Evolutionary conservation across 495 filamentous ascomycete genomes (phyloP).

Genomic region (Daldinia loculata): DNA sequence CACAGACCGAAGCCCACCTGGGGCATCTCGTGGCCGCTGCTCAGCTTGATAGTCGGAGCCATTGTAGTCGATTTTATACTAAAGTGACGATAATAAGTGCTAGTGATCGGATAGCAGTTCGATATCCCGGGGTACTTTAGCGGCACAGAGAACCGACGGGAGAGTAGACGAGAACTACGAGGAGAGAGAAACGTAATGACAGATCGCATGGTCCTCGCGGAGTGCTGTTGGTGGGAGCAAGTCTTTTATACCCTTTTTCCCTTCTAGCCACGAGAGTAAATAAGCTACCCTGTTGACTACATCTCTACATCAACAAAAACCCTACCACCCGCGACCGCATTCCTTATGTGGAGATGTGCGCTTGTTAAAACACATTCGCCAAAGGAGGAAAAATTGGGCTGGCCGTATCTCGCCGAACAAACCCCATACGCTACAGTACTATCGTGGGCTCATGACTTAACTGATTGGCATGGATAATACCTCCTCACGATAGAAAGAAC

Average conservation of each 20-base stretch:
- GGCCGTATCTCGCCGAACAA: slow-evolving; percentile 34
- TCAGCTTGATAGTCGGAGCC: slow-evolving; percentile 76
- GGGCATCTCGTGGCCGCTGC: slow-evolving; percentile 84
- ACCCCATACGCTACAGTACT: slow-evolving; percentile 18
- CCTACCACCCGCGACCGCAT: slow-evolving; percentile 25
- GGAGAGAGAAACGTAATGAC: slow-evolving; percentile 22
- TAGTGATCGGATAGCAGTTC: slow-evolving; percentile 14
- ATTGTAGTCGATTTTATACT: slow-evolving; percentile 44
- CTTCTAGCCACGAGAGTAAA: slow-evolving; percentile 30
- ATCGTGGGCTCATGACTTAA: slow-evolving; percentile 31
- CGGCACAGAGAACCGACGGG: slow-evolving; percentile 22
- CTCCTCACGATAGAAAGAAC: slow-evolving; percentile 21
- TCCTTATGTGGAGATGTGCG: slow-evolving; percentile 31
- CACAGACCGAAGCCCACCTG: slow-evolving; percentile 84
- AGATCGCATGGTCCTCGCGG: slow-evolving; percentile 31
- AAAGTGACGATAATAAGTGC: slow-evolving; percentile 15
- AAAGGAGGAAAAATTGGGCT: slow-evolving; percentile 23
- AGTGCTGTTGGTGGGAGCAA: slow-evolving; percentile 23
- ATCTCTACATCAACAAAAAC: slow-evolving; percentile 17
- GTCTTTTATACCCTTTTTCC: slow-evolving; percentile 26
- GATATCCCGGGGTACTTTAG: slow-evolving; percentile 16
- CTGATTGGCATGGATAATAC: slow-evolving; percentile 44
- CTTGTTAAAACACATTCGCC: slow-evolving; percentile 14
- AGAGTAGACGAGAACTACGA: slow-evolving; percentile 28
- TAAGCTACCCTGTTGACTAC: slow-evolving; percentile 26